phyloP scores from a whole-genome alignment of 305 asterid genomes.

The Solanum hybrid region DNA sequence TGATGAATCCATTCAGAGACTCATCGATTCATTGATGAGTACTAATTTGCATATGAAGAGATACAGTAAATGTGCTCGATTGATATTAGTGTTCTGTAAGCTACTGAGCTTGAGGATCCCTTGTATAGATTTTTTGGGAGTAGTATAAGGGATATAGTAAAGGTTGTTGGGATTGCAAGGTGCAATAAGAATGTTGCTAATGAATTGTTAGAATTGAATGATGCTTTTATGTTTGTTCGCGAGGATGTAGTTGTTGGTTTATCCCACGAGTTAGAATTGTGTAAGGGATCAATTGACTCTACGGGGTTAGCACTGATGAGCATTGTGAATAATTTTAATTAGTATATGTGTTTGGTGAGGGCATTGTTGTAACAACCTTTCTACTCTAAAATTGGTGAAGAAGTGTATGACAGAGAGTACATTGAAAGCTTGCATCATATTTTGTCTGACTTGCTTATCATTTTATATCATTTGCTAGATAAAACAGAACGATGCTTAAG shows the following conservation, averaged over 20 bases:
- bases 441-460: neutral
- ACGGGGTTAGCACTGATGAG: conserved; percentile 11
- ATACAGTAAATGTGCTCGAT: no score
- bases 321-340: conserved; percentile 35
- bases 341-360: conserved; percentile 23
- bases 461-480: neutral
- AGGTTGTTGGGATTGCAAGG: no score
- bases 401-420: neutral
- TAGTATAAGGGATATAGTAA: no score
- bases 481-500: neutral
- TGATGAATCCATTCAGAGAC: no score
- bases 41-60: no score
- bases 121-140: no score
- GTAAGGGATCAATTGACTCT: conserved; percentile 13
- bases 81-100: no score
- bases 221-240: neutral
- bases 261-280: conserved; percentile 13
- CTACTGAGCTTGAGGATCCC: no score
- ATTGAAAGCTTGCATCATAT: neutral
- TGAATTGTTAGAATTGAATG: no score
- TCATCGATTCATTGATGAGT: no score
- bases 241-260: conserved; percentile 31
- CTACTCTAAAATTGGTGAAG: conserved; percentile 1
- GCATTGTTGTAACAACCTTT: neutral
- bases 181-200: no score